These are phyloP conservation scores for Trypanosoma conorhini DNA, from an alignment of 208 protist species.

Conservation along the genomic window DNA sequence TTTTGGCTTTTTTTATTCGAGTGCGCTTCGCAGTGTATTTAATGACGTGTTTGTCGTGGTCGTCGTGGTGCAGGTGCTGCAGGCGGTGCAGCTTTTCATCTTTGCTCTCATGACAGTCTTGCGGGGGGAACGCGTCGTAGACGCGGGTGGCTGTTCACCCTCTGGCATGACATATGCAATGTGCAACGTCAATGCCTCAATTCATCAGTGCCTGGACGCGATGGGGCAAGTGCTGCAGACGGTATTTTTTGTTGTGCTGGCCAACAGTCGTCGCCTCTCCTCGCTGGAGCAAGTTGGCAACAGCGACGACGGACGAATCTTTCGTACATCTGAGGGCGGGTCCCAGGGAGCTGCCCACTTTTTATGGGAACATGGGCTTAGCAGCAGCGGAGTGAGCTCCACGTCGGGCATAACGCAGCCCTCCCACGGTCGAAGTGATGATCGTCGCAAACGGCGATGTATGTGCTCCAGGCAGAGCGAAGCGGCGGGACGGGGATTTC, in stretches of 20 bases:
- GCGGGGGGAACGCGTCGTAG: background rate
- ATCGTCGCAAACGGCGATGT: background rate
- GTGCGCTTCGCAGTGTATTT: constrained; percentile 21
- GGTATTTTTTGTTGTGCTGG: constrained; percentile 18
- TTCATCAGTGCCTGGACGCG: constrained; percentile 22
- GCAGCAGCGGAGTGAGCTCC: constrained; percentile 12
- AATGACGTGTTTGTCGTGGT: constrained; percentile 28
- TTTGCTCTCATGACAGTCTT: constrained; percentile 18
- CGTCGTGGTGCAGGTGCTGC: constrained; percentile 17
- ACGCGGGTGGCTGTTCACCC: background rate
- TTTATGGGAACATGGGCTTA: constrained; percentile 5
- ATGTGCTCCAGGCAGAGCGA: background rate
- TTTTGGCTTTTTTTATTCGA: constrained; percentile 16
- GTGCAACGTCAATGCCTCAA: constrained; percentile 24
- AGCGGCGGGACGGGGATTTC: background rate
- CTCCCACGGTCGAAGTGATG: background rate
- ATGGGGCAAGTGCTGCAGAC: constrained; percentile 9
- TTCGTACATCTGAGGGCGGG: background rate
- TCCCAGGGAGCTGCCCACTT: background rate
- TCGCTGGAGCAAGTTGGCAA: constrained; percentile 9
- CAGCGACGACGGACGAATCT: constrained; percentile 7
- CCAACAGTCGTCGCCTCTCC: constrained; percentile 17
- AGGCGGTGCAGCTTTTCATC: constrained; percentile 20
- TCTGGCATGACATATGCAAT: constrained; percentile 20
- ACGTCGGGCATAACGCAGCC: background rate